These are phyloP conservation scores for Yarrowia porcina DNA, from an alignment of 805 yeast genomes.

Conservation along the genomic window DNA sequence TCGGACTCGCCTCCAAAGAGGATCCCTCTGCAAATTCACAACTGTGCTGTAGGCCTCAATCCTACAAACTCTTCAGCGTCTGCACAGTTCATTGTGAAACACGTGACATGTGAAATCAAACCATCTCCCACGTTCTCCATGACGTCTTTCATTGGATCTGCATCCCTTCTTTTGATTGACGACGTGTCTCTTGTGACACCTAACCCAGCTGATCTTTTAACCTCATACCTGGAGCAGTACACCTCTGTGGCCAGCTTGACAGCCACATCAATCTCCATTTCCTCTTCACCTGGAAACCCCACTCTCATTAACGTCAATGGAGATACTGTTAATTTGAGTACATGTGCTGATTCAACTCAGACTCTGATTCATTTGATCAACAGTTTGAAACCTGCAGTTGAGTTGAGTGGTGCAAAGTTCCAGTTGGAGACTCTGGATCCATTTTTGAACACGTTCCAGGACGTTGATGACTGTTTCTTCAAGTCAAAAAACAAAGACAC, in stretches of 20 bases:
- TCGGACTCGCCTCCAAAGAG: neutral
- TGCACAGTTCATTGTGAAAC: constrained; percentile 5
- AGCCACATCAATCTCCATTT: neutral
- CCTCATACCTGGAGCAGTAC: constrained; percentile 10
- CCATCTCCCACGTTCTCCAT: neutral
- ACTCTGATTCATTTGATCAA: constrained; percentile 62
- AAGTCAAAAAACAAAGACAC: constrained; percentile 28
- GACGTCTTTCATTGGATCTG: constrained; percentile 8
- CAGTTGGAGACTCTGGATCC: constrained; percentile 41
- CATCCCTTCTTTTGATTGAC: constrained; percentile 2
- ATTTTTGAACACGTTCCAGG: constrained; percentile 40
- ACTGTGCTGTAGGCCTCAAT: constrained; percentile 1
- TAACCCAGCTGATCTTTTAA: neutral
- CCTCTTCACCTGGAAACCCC: neutral
- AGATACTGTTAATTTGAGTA: constrained; percentile 29
- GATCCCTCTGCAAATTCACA: neutral
- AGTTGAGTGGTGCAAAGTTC: constrained; percentile 45
- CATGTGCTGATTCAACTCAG: constrained; percentile 82
- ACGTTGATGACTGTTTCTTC: constrained; percentile 42
- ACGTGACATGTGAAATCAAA: neutral
- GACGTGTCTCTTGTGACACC: neutral
- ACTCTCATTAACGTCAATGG: constrained; percentile 3
- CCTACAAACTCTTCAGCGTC: neutral
- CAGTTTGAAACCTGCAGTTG: constrained; percentile 70
- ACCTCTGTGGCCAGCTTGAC: constrained; percentile 13